Base-by-base conservation (phyloP, 495 filamentous ascomycete species). In the Xeromyces bisporus region DNA sequence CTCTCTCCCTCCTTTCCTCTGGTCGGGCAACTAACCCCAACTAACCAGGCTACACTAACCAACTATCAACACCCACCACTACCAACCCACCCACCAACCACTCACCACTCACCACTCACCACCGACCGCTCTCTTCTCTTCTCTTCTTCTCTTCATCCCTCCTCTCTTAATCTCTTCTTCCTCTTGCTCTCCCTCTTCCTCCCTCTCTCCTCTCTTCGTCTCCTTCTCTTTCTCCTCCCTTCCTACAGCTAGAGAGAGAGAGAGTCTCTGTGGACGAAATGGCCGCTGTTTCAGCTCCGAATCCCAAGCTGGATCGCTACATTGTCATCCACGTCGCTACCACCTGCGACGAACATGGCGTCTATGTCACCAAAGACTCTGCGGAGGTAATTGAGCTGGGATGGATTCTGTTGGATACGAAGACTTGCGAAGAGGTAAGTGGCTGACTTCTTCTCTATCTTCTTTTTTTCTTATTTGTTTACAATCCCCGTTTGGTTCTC, bases 301-400 rank as follows among this genome's bases (percentile, higher is more conserved):
- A 55, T 30, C 60, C 64, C 37, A 82, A 79, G 61, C 73, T 86
- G 60, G 89, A 96, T 62, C 79, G 85, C 47, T 96, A 92, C 55
- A 77, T 93, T 39, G 81, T 97, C 46, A 89, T 94, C 51, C 89
- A 96, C 58, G 87, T 96, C 43, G 89, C 91, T 37, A 97, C 91
- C 18, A 97, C 89, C 41, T 96, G 89, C 59, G 89, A 96, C 55
- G 89, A 97, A 48, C 89, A 97, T 60, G 89, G 89, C 36, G 91
- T 97, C 34, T 97, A 96, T 58, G 89, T 97, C 31, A 96, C 91
- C 20, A 94, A 93, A 62, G 89, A 97, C 51, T 94, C 87, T 23
- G 91, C 89, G 35, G 89, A 97, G 60, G 91, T 97, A 32, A 96
- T 97, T 53, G 89, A 97, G 67, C 66, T 97, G 44, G 89, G 89